Percentiles rank a stretch among this genome's conserved stretches.
phyloP scores from a whole-genome alignment of 75 land plant species.

The Pseudotsuga menziesii region DNA sequence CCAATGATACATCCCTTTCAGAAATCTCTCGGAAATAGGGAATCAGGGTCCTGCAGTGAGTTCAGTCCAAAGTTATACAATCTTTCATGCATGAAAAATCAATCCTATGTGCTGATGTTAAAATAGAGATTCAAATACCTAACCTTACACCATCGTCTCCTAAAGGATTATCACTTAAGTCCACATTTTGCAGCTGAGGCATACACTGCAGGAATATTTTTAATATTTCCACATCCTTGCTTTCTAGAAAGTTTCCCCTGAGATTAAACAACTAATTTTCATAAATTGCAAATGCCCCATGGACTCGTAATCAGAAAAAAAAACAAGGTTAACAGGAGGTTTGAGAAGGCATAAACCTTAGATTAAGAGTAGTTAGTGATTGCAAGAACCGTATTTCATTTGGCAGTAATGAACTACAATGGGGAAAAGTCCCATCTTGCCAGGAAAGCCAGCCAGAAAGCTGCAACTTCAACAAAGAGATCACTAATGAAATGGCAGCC shows the following conservation, averaged over 20 bases:
- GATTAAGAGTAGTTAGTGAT: slow-evolving; percentile 38
- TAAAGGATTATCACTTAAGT: slow-evolving; percentile 80
- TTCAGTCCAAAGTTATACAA: neutral
- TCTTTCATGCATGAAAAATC: neutral
- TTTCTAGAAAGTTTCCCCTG: slow-evolving; percentile 47
- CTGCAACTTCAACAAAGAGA: slow-evolving; percentile 21
- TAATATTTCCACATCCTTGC: slow-evolving; percentile 36
- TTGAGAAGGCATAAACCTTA: slow-evolving; percentile 29
- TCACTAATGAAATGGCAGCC: slow-evolving; percentile 3
- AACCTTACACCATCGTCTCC: slow-evolving; percentile 70
- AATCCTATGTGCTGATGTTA: neutral
- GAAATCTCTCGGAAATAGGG: slow-evolving; percentile 34
- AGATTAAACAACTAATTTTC: slow-evolving; percentile 5
- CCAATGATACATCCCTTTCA: slow-evolving; percentile 18
- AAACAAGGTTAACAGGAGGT: neutral
- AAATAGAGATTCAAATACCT: neutral
- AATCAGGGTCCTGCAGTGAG: slow-evolving; percentile 45
- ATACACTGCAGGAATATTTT: slow-evolving; percentile 25
- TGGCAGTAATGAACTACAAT: slow-evolving; percentile 1
- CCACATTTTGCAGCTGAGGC: slow-evolving; percentile 54
- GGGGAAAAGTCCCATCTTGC: slow-evolving; percentile 1
- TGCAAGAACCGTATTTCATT: slow-evolving; percentile 20
- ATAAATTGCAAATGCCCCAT: neutral
- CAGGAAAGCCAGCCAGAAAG: slow-evolving; percentile 49
- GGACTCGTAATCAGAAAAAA: neutral